These are phyloP conservation scores for Aquilaria sinensis DNA, from an alignment of 345 rosid species.

Conservation along the genomic window DNA sequence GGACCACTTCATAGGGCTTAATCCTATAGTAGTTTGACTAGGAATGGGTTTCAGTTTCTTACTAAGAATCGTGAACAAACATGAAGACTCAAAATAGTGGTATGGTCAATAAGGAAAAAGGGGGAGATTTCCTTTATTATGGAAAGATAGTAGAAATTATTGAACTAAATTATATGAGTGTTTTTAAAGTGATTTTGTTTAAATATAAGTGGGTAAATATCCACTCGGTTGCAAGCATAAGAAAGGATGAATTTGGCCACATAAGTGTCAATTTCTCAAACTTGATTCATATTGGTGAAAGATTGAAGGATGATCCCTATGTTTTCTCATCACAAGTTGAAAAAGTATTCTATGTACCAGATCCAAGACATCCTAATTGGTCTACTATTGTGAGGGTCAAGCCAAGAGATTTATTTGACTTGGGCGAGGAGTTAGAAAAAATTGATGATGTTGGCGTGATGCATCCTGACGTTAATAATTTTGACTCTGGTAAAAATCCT, in stretches of 20 bases:
- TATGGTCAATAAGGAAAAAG: neutral
- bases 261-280: neutral
- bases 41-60: neutral
- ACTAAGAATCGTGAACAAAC: neutral
- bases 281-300: neutral
- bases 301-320: conserved; percentile 3
- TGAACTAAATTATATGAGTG: neutral
- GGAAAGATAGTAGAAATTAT: neutral
- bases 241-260: neutral
- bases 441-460: neutral
- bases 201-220: neutral
- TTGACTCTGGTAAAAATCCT: no score
- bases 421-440: neutral
- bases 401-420: neutral
- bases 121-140: neutral
- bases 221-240: neutral
- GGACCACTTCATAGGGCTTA: neutral
- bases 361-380: neutral
- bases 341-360: conserved; percentile 4
- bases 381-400: neutral
- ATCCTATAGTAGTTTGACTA: neutral
- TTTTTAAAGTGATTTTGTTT: neutral
- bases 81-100: neutral
- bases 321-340: conserved; percentile 5
- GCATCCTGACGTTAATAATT: no score